phyloP scores from a whole-genome alignment of 495 filamentous ascomycete species.

The Platismatia glauca region DNA sequence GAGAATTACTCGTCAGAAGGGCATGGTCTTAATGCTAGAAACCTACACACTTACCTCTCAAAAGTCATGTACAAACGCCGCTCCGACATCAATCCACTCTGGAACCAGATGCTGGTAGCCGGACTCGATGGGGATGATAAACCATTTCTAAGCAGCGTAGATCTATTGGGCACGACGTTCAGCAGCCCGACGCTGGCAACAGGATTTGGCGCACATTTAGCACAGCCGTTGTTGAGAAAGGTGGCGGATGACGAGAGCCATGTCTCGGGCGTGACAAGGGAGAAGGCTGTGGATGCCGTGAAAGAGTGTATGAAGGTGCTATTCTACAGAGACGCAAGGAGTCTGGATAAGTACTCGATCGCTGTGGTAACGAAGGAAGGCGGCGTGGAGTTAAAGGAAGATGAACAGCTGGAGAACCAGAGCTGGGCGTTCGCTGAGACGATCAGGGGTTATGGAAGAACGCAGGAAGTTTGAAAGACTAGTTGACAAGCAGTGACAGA shows the following conservation, averaged over 20 bases:
- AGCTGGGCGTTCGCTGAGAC: slow-evolving; percentile 95
- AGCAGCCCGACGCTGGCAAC: slow-evolving; percentile 79
- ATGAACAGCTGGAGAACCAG: slow-evolving; percentile 69
- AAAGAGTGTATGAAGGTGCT: slow-evolving; percentile 96
- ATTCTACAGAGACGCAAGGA: slow-evolving; percentile 93
- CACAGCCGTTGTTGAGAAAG: slow-evolving; percentile 79
- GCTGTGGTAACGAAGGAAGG: slow-evolving; percentile 75
- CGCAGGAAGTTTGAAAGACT: slow-evolving; percentile 47
- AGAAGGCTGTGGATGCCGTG: slow-evolving; percentile 69
- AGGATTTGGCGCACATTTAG: slow-evolving; percentile 87
- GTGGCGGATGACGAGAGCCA: slow-evolving; percentile 72
- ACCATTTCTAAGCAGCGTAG: slow-evolving; percentile 83
- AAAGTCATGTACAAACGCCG: slow-evolving; percentile 94
- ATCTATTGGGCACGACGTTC: slow-evolving; percentile 90
- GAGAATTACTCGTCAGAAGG: slow-evolving; percentile 65
- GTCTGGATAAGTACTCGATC: slow-evolving; percentile 82
- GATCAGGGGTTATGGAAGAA: slow-evolving; percentile 64
- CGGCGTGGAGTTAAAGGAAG: slow-evolving; percentile 71
- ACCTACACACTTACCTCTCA: slow-evolving; percentile 88
- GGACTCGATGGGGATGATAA: slow-evolving; percentile 70
- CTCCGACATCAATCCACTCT: slow-evolving; percentile 90
- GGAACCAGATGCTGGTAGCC: slow-evolving; percentile 88
- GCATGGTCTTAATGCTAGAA: slow-evolving; percentile 66
- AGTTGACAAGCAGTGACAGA: not conserved
- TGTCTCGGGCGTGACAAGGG: slow-evolving; percentile 56